These are phyloP conservation scores for Hippophae tibetana DNA, from an alignment of 306 rosid species.

Conservation along the genomic window DNA sequence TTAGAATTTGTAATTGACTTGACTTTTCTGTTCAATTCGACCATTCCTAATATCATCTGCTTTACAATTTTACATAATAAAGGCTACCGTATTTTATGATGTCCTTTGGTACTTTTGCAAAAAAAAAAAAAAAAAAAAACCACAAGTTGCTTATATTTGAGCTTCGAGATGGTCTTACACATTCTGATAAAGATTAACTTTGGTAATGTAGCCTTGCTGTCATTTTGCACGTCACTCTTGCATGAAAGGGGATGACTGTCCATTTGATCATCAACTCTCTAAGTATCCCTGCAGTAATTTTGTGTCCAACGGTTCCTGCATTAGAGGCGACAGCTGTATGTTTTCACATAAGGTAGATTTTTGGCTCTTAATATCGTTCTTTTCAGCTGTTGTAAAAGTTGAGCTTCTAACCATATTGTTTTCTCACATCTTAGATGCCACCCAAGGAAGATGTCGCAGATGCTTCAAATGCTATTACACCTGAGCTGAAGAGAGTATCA, in stretches of 20 bases:
- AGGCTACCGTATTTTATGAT: not conserved
- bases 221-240: slow-evolving; percentile 61
- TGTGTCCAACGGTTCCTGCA: slow-evolving; percentile 52
- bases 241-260: slow-evolving; percentile 93
- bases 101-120: not conserved
- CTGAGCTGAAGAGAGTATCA: slow-evolving; percentile 29
- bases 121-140: not conserved
- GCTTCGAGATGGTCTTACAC: not conserved
- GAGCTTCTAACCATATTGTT: slow-evolving; percentile 9
- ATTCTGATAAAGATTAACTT: slow-evolving; percentile 8
- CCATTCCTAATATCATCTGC: slow-evolving; percentile 1
- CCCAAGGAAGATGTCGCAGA: slow-evolving; percentile 30
- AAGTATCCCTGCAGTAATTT: slow-evolving; percentile 70
- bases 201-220: slow-evolving; percentile 65
- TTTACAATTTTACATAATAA: not conserved
- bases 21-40: not conserved
- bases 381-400: slow-evolving; percentile 1
- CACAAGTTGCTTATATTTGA: not conserved
- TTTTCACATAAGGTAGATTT: slow-evolving; percentile 73
- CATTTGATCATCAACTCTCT: slow-evolving; percentile 73
- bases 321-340: slow-evolving; percentile 58
- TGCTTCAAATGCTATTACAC: slow-evolving; percentile 26
- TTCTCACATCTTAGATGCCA: slow-evolving; percentile 34
- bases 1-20: slow-evolving; percentile 1
- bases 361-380: slow-evolving; percentile 10